Percentiles rank a stretch among this genome's conserved stretches.
phyloP scores from a whole-genome alignment of 2,329 filamentous ascomycete species.

The Microdochium bolleyi region DNA sequence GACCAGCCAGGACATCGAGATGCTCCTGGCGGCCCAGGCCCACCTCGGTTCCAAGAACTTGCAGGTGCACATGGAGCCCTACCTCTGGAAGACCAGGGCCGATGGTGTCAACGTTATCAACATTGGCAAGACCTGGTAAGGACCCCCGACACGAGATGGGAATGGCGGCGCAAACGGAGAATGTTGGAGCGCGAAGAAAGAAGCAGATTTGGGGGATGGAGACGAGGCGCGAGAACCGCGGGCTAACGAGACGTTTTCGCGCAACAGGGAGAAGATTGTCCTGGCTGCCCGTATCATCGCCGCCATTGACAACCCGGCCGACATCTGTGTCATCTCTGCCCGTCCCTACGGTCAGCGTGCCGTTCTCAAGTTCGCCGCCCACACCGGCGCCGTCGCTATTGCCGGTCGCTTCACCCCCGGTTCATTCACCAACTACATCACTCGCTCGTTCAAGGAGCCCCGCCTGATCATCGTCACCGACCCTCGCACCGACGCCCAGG shows the following conservation, averaged over 20 bases:
- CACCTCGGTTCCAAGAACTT: slow-evolving; percentile 99
- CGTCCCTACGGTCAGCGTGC: slow-evolving; percentile 99
- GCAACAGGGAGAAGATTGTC: slow-evolving; percentile 93
- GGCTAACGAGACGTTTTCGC: slow-evolving; percentile 12
- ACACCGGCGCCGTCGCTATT: slow-evolving; percentile 97
- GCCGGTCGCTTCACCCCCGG: slow-evolving; percentile 99
- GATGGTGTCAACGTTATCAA: slow-evolving; percentile 99
- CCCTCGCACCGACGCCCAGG: slow-evolving; percentile 98
- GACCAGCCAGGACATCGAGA: slow-evolving; percentile 97
- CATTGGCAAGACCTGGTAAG: slow-evolving; percentile 99
- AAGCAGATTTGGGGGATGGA: neutral
- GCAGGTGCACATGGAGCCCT: slow-evolving; percentile 98
- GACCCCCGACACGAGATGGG: slow-evolving; percentile 8
- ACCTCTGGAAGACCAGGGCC: slow-evolving; percentile 98
- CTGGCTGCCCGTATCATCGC: slow-evolving; percentile 98
- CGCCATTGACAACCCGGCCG: slow-evolving; percentile 98
- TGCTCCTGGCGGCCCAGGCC: slow-evolving; percentile 93
- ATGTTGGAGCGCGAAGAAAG: neutral
- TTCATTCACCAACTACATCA: slow-evolving; percentile 99
- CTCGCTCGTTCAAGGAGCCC: slow-evolving; percentile 99
- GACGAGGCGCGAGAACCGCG: neutral
- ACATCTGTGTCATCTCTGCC: slow-evolving; percentile 98
- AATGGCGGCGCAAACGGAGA: neutral
- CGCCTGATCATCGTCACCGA: slow-evolving; percentile 99
- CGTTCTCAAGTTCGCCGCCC: slow-evolving; percentile 98